A percentile compares a stretch with the other conserved stretches of the same genome.
Conservation (phyloP, 2,329 filamentous ascomycete genomes). For the Chaetoscypha palmicola region DNA sequence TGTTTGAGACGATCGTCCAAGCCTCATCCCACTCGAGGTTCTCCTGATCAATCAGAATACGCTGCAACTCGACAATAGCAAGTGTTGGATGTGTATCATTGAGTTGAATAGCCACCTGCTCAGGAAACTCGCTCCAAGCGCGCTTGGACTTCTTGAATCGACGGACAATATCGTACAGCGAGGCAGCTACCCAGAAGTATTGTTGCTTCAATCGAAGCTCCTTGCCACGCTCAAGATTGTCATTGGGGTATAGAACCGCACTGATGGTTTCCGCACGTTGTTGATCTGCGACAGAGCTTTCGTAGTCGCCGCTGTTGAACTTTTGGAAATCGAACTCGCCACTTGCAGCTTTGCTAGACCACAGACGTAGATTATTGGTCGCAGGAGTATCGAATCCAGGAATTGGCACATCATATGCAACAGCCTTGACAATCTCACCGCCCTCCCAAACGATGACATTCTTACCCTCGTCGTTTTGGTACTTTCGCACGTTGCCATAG, state of each 20-base stretch:
- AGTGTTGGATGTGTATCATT: constrained; percentile 97
- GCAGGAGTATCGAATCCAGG: constrained; percentile 84
- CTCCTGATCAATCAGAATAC: constrained; percentile 84
- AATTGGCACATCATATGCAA: constrained; percentile 88
- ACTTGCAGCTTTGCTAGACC: constrained; percentile 95
- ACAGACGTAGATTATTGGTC: constrained; percentile 93
- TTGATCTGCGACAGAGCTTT: constrained; percentile 92
- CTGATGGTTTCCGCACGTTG: constrained; percentile 99
- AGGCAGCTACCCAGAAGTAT: constrained; percentile 99
- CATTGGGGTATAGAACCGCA: constrained; percentile 93
- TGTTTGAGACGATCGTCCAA: constrained; percentile 72
- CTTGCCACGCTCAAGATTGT: constrained; percentile 93
- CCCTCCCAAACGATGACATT: constrained; percentile 75
- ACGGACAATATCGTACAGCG: constrained; percentile 89
- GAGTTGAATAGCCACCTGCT: constrained; percentile 93
- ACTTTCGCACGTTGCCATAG: constrained; percentile 76
- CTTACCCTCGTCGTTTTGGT: constrained; percentile 70
- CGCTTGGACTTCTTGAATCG: constrained; percentile 97
- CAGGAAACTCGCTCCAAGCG: constrained; percentile 84
- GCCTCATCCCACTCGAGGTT: constrained; percentile 89
- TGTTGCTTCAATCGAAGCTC: constrained; percentile 97
- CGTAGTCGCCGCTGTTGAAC: constrained; percentile 97
- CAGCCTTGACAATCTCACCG: constrained; percentile 84
- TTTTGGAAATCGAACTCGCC: constrained; percentile 99
- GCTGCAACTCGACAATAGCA: constrained; percentile 90